Base-by-base conservation (phyloP, 768 basidiomycete genomes). In the Lyophyllum decastes region DNA sequence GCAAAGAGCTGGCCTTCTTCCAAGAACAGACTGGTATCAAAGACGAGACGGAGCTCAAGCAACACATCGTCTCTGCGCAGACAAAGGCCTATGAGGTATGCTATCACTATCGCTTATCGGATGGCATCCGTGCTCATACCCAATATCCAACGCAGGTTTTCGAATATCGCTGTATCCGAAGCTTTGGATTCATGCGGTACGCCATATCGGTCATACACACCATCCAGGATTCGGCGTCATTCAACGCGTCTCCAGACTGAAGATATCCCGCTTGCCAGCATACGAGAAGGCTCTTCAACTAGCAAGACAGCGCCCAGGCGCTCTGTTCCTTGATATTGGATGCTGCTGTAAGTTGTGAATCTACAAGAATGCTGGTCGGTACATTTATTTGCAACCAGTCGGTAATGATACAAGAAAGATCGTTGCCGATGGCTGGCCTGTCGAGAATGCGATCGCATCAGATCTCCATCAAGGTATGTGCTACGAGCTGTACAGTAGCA, bases 271-370 rank as follows among this genome's bases (percentile, higher is more conserved):
- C 19, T 49, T 68, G 8, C 70, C 68, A 43, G 72, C 64, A 1
- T 74, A 75, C 59, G 48, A 49, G 1, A 65, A 63, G 27, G 68
- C 66, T 6, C 59, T 75, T 11, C 55, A 63, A 16, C 62, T 74
- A 1, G 55, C 52, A 1, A 54, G 54, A 5, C 56, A 63, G 1
- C 58, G 58, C 11, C 54, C 62, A 8, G 59, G 61, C 48, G 67
- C 72, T 9, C 58, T 75, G 34, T 62, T 76, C 19, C 58, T 76
- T 16, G 74, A 76, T 48, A 57, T 73, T 22, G 74, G 73, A 22
- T 74, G 74, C 51, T 73, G 72, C 48, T 72, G 74, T 76, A 19
- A 58, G 61, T 22, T 16, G 26, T 21, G 25, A 1, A 14, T 43
- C 24, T 5, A 26, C 21, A 3, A 25, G 1, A 26, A n/a, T 21